Conservation (phyloP, 805 yeast species). For the Zygoascus biomembranicola region DNA sequence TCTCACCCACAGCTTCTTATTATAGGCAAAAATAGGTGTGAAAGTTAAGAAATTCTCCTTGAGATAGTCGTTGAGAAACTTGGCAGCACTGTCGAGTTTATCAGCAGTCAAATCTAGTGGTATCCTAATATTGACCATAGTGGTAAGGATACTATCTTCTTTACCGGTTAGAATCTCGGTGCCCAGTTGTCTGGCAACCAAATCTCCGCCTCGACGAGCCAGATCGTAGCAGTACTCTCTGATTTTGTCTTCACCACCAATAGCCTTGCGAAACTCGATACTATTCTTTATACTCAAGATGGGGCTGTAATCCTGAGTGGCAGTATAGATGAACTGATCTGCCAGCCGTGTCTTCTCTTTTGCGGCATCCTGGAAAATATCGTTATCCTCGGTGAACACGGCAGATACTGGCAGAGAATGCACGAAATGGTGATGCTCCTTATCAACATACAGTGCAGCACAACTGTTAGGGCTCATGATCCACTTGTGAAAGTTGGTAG, state of each 20-base stretch:
- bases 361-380: neutral
- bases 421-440: conserved; percentile 39
- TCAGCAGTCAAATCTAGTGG: conserved; percentile 25
- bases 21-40: conserved; percentile 39
- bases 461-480: conserved; percentile 47
- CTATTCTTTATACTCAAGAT: conserved; percentile 40
- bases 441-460: conserved; percentile 51
- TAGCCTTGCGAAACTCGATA: conserved; percentile 41
- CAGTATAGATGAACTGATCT: conserved; percentile 42
- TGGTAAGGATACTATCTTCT: conserved; percentile 30
- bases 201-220: conserved; percentile 37
- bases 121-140: conserved; percentile 38
- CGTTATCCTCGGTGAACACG: conserved; percentile 27
- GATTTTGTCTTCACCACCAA: conserved; percentile 51
- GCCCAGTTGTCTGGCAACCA: conserved; percentile 35
- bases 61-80: conserved; percentile 16
- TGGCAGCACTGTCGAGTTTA: conserved; percentile 17
- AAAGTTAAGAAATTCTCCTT: conserved; percentile 34
- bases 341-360: conserved; percentile 18
- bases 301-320: conserved; percentile 42
- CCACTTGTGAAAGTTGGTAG: conserved; percentile 68
- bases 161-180: conserved; percentile 32
- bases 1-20: conserved; percentile 37
- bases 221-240: conserved; percentile 39
- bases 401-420: conserved; percentile 56